Conservation (phyloP, 2,329 filamentous ascomycete genomes). For the Nemania serpens region DNA sequence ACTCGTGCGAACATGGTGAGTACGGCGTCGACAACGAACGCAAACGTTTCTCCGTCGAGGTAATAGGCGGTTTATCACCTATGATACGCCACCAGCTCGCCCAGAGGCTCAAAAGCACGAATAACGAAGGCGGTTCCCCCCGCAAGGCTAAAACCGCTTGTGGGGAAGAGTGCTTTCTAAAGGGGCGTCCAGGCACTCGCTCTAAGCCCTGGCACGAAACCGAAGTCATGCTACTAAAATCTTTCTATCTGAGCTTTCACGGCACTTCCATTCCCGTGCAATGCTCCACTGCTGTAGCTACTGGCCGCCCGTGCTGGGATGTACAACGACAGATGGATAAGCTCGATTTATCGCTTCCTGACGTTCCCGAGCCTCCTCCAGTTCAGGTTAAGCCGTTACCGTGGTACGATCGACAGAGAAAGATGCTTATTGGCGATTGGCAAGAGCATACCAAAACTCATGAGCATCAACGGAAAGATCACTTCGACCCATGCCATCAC, state of each 20-base stretch:
- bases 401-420: slow-evolving; percentile 63
- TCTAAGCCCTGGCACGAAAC: slow-evolving; percentile 53
- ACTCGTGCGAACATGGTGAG: slow-evolving; percentile 66
- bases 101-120: slow-evolving; percentile 24
- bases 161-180: slow-evolving; percentile 50
- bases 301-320: slow-evolving; percentile 58
- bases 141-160: slow-evolving; percentile 44
- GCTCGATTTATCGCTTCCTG: slow-evolving; percentile 44
- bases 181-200: slow-evolving; percentile 40
- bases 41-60: slow-evolving; percentile 57
- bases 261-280: slow-evolving; percentile 51
- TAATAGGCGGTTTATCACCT: slow-evolving; percentile 44
- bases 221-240: slow-evolving; percentile 54
- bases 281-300: slow-evolving; percentile 55
- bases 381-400: slow-evolving; percentile 50
- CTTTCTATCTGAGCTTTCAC: slow-evolving; percentile 51
- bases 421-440: slow-evolving; percentile 59
- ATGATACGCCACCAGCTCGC: slow-evolving; percentile 41
- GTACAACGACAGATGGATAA: slow-evolving; percentile 52
- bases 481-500: slow-evolving; percentile 70
- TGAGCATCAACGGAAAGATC: slow-evolving; percentile 59
- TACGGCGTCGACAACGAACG: slow-evolving; percentile 60
- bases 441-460: slow-evolving; percentile 59
- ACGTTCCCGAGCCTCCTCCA: slow-evolving; percentile 35
- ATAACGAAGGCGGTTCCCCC: slow-evolving; percentile 27